Evolutionary conservation across 164 flowering plant genomes (phyloP).

Genomic region (Dillenia turbinata): DNA sequence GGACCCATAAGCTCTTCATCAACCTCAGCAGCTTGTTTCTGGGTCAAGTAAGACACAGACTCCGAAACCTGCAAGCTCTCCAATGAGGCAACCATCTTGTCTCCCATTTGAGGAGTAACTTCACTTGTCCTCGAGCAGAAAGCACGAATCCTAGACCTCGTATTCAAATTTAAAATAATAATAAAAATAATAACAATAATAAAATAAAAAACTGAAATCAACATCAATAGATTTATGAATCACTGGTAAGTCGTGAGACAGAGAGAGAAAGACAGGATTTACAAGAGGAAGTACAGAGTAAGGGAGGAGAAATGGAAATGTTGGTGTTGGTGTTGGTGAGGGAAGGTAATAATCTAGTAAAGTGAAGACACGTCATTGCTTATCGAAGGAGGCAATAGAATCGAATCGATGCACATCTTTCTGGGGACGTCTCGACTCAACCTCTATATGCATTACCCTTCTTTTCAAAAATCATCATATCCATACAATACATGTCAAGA

Average conservation of each 20-base stretch:
- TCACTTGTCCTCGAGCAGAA: conserved; percentile 20
- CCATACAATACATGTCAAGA: no score
- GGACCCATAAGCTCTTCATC: conserved; percentile 92
- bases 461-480: no score
- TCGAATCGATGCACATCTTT: no score
- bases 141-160: conserved; percentile 17
- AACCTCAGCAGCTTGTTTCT: conserved; percentile 75
- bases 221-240: not conserved
- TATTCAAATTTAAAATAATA: conserved; percentile 1
- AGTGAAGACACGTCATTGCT: conserved; percentile 19
- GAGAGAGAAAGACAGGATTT: not conserved
- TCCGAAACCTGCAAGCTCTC: conserved; percentile 29
- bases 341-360: not conserved
- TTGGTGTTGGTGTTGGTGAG: conserved; percentile 6
- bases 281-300: not conserved
- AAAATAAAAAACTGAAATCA: conserved; percentile 13
- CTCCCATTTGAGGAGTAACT: conserved; percentile 18
- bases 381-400: not conserved
- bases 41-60: conserved; percentile 51
- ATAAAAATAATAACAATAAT: no score
- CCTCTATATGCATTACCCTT: no score
- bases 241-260: not conserved
- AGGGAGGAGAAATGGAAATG: conserved; percentile 3
- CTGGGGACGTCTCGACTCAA: no score
- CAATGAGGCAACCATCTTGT: conserved; percentile 12